phyloP scores from a whole-genome alignment of 2,329 filamentous ascomycete genomes.

The Lasiodiplodia theobromae region DNA sequence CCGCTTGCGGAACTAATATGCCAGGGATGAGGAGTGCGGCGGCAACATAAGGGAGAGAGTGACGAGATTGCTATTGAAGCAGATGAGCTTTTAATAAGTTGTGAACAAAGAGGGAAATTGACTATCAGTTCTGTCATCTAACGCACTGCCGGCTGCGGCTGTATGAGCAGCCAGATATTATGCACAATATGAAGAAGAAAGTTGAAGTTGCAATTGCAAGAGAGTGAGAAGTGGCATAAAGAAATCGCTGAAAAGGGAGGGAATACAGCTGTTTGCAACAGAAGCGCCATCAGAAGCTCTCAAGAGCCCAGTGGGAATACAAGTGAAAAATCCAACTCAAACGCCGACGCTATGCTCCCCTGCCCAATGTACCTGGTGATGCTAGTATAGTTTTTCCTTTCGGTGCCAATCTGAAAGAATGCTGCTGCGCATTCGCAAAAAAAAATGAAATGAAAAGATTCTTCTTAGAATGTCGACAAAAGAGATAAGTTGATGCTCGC shows the following conservation, averaged over 20 bases:
- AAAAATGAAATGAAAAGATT: not conserved
- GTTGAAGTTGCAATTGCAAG: not conserved
- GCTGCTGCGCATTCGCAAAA: not conserved
- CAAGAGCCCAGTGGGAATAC: not conserved
- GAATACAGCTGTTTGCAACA: not conserved
- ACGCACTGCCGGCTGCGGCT: not conserved
- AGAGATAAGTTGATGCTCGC: not conserved
- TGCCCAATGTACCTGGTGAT: constrained; percentile 1
- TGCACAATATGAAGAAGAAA: not conserved
- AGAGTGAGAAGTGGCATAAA: not conserved
- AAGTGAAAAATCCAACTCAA: not conserved
- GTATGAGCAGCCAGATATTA: not conserved
- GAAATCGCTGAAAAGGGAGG: not conserved
- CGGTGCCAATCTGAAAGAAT: constrained; percentile 4
- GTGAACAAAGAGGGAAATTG: not conserved
- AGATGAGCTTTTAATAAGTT: not conserved
- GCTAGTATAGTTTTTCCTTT: not conserved
- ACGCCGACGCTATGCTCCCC: constrained; percentile 24
- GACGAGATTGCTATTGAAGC: not conserved
- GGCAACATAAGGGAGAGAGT: not conserved
- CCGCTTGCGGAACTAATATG: not conserved
- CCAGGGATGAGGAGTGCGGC: not conserved
- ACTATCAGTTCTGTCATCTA: not conserved
- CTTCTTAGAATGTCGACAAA: not conserved
- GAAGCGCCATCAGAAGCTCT: not conserved